A percentile compares a stretch with the other conserved stretches of the same genome.
Conservation (phyloP, 768 basidiomycete species). For the Harrya chromipes region DNA sequence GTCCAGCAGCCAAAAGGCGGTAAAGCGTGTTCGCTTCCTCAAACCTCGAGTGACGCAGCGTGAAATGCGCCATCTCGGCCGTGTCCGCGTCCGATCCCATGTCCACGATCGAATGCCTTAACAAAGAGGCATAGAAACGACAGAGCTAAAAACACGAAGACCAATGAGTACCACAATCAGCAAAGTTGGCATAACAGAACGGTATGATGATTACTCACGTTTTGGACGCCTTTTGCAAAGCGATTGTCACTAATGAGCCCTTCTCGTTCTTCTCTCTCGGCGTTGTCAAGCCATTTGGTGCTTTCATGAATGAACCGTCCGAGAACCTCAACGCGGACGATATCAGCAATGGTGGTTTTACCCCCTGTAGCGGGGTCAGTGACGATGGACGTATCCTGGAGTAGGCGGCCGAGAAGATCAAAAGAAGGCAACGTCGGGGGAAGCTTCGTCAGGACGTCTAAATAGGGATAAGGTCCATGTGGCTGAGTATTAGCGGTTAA, state of each 20-base stretch:
- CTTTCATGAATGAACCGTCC: conserved; percentile 70
- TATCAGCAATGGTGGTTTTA: conserved; percentile 59
- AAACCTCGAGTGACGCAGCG: conserved; percentile 65
- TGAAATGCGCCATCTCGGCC: conserved; percentile 77
- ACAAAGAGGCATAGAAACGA: conserved; percentile 70
- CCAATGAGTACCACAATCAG: conserved; percentile 2
- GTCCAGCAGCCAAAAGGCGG: conserved; percentile 51
- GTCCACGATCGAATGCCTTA: conserved; percentile 65
- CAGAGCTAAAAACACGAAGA: conserved; percentile 48
- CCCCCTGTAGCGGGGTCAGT: conserved; percentile 39
- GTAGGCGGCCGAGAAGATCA: conserved; percentile 65
- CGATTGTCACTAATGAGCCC: conserved; percentile 71
- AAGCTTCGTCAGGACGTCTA: conserved; percentile 61
- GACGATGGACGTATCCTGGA: conserved; percentile 57
- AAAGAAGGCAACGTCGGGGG: conserved; percentile 73
- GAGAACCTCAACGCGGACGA: conserved; percentile 61
- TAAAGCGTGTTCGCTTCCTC: conserved; percentile 78
- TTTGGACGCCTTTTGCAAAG: conserved; percentile 66
- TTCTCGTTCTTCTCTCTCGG: conserved; percentile 66
- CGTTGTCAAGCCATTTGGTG: conserved; percentile 67
- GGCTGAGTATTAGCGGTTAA: conserved; percentile 38
- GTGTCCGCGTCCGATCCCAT: conserved; percentile 62
- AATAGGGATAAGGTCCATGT: conserved; percentile 44
- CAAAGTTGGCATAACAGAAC: neutral
- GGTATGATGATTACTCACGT: conserved; percentile 43